Base-by-base conservation (phyloP, 2,329 filamentous ascomycete species). In the Fusarium vanettenii region DNA sequence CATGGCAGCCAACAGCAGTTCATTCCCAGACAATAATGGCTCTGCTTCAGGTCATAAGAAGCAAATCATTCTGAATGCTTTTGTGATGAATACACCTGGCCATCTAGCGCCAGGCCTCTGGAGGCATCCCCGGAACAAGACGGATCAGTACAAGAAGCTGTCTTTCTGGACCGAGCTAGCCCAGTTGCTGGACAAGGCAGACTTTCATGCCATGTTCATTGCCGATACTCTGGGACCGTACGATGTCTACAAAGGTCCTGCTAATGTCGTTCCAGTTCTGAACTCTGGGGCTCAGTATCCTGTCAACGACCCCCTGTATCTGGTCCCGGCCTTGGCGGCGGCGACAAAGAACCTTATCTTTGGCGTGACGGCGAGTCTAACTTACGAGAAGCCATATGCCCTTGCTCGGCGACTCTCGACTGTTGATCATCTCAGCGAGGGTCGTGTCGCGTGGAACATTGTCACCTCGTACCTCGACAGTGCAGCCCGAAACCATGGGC, bases 391-490 rank as follows among this genome's bases (percentile, higher is more conserved):
- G 37, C 83, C 83, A 1, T 84, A 81, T 43, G 61, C 78, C 0
- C 69, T 84, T 25, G 83, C 83, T 1, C 73, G 82, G n/a, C 74
- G 78, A 14, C 83, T 84, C 60, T 77, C 81, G 3, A 82, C 81
- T 0, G 72, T 84, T 13, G 82, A 84, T 66, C 82, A 84, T 39
- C 71, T 83, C 14, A 82, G 81, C 1, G 79, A 80, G 18, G 83
- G 83, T 1, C 64, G 82, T 6, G 78, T 84, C 7, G 84, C 80
- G 0, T 88, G 87, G 87, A 89, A 89, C 60, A 86, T 88, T 39
- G 87, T 89, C 0, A 88, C 86, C 0, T 84, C 81, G 11, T 87
- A 87, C 67, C 78, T 86, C 2, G 85, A 87, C 41, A 85, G 82
- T 13, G 85, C 86, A 5, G 86, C 87, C 20, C 41, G 55, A 6